Evolutionary conservation across 2,329 filamentous ascomycete genomes (phyloP), one percentile per base, ranked within the genome.

Genomic region (Leptographium lundbergii): DNA sequence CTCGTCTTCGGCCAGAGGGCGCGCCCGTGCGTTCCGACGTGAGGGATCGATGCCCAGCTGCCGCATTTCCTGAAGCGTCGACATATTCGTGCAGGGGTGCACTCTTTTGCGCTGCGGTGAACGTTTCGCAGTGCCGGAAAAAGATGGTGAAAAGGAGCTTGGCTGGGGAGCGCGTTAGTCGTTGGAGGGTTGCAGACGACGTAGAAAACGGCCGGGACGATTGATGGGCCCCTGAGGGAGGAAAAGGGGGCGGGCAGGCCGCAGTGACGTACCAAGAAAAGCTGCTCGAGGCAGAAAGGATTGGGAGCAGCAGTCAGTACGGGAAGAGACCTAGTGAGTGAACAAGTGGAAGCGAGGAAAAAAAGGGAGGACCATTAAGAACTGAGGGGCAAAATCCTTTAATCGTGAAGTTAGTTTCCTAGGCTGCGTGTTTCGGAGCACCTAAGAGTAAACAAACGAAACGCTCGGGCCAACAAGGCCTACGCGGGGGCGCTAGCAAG

Each of bases 11-110:
- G 86, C 84, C 60, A 99, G 76, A 63, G 86, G 81, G 62, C 92
- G 85, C 50, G 94, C 89, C 70, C 84, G 82, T 75, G 88, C 87
- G 77, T 97, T 97, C 71, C 92, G 88, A 71, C 92, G 85, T 67
- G 79, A 86, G 66, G 82, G 82, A 74, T 97, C 92, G 68, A 96
- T 91, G 67, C 86, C 81, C 68, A 72, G 66, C n/a, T 67, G 66
- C 61, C 66, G 57, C 62, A 64, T 64, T 56, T 64, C 63, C 22
- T 62, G 57, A 13, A 61, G 32, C 19, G 55, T 61, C 14, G 63
- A 58, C 63, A 65, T 65, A 3, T 17, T 45, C 11, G 17, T 17
- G n/a, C 9, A 36, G 27, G 19, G 39, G 25, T 19, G 54, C 19
- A n/a, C 7, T 14, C n/a, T 14, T 39, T 45, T 45, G 11, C 22